Conservation (phyloP, 176 grass and related monocot genomes). For the Carex kokanica region DNA sequence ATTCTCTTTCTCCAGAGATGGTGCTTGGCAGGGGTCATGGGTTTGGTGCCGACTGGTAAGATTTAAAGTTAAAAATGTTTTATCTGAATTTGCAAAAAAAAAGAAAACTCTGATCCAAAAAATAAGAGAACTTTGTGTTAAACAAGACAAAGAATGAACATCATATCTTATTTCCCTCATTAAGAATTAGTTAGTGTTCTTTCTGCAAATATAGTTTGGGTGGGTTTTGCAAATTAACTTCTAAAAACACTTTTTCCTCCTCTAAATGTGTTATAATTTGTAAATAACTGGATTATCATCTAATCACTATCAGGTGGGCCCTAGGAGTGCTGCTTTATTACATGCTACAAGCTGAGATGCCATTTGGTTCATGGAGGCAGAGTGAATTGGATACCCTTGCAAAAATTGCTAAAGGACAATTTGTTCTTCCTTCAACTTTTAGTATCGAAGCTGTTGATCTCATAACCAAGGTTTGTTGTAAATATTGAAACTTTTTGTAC, state of each 20-base stretch:
- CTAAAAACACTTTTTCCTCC: background rate
- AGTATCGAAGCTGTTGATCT: slow-evolving; percentile 72
- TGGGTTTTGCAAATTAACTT: background rate
- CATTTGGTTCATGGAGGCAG: slow-evolving; percentile 89
- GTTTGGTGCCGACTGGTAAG: slow-evolving; percentile 83
- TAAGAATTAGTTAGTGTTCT: background rate
- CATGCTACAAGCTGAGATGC: slow-evolving; percentile 90
- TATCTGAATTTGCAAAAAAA: slow-evolving; percentile 3
- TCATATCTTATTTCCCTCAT: background rate
- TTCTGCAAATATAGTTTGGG: background rate
- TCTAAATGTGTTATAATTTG: background rate
- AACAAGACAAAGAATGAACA: background rate
- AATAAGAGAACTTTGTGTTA: slow-evolving; percentile 1
- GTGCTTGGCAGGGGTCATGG: slow-evolving; percentile 78
- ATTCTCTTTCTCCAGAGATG: slow-evolving; percentile 85
- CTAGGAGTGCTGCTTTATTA: slow-evolving; percentile 92
- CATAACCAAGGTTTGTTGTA: slow-evolving; percentile 63
- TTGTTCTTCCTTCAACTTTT: slow-evolving; percentile 60
- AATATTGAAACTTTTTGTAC: background rate
- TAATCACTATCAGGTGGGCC: slow-evolving; percentile 69
- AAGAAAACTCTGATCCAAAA: background rate
- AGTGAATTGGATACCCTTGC: slow-evolving; percentile 76
- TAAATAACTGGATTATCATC: slow-evolving; percentile 14
- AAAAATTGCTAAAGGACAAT: slow-evolving; percentile 80
- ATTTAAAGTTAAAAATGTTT: slow-evolving; percentile 19